Conservation (phyloP, 352 stramenopile species). For the Globisporangium cylindrosporum region DNA sequence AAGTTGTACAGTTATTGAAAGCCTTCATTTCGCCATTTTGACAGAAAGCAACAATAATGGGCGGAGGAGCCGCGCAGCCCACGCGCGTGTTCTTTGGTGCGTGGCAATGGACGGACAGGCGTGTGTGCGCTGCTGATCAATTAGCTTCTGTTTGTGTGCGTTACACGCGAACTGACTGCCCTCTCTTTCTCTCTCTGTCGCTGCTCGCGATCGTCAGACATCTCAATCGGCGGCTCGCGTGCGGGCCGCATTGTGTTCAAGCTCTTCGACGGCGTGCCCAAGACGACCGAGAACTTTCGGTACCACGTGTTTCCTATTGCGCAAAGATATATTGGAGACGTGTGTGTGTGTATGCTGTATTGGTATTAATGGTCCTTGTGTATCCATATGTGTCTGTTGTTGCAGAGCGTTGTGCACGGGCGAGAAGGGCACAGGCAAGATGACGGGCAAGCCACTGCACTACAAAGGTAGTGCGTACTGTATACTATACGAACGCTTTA, state of each 20-base stretch:
- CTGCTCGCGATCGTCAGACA: slow-evolving; percentile 42
- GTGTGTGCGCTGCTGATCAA: no score
- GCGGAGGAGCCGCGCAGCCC: no score
- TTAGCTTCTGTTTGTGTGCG: no score
- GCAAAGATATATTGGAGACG: not conserved
- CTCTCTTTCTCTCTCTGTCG: no score
- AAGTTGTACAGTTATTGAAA: no score
- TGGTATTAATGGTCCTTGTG: not conserved
- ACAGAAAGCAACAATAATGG: no score
- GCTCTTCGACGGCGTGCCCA: slow-evolving; percentile 51
- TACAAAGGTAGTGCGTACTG: slow-evolving; percentile 40
- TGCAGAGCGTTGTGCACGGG: slow-evolving; percentile 49
- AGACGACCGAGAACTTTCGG: slow-evolving; percentile 70
- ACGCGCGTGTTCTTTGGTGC: no score
- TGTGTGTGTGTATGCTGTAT: no score
- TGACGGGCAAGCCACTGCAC: slow-evolving; percentile 54
- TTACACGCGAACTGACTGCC: no score
- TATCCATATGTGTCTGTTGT: not conserved
- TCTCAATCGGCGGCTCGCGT: slow-evolving; percentile 87
- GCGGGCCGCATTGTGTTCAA: slow-evolving; percentile 62
- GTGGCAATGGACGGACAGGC: no score
- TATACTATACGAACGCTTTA: not conserved
- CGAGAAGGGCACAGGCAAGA: slow-evolving; percentile 61
- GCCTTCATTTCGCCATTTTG: no score
- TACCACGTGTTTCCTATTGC: slow-evolving; percentile 2